Evolutionary conservation across 306 rosid species (phyloP).

Genomic region (Adenanthera pavonina): DNA sequence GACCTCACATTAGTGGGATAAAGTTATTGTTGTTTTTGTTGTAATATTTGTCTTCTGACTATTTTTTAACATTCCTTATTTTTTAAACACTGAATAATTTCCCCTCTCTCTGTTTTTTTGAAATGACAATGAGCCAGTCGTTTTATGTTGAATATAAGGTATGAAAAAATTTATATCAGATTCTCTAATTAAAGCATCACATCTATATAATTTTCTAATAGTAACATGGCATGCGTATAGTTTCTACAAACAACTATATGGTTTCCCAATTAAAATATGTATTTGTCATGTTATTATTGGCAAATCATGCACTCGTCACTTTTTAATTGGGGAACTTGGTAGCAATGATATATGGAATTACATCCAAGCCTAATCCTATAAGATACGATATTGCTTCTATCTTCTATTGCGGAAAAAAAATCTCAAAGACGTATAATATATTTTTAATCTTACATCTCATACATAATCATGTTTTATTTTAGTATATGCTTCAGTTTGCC

Average conservation of each 20-base stretch:
- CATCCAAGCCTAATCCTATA: too few species aligned
- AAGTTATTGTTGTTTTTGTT: too few species aligned
- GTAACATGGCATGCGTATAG: neutral
- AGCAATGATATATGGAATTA: too few species aligned
- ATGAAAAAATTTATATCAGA: too few species aligned
- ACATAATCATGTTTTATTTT: neutral
- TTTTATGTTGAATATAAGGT: neutral
- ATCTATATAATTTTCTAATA: too few species aligned
- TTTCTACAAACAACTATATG: too few species aligned
- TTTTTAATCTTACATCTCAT: conserved; percentile 1
- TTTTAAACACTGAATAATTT: neutral
- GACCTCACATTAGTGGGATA: too few species aligned
- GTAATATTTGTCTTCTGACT: neutral
- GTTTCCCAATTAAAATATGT: neutral
- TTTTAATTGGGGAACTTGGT: too few species aligned
- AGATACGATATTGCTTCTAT: neutral
- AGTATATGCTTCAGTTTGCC: conserved; percentile 1
- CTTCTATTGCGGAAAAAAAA: neutral
- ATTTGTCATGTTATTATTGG: too few species aligned
- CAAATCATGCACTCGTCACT: too few species aligned
- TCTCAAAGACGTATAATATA: neutral
- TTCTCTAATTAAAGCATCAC: too few species aligned
- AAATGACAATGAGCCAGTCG: neutral
- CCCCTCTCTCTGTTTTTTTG: neutral
- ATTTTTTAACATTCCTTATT: conserved; percentile 2